Conservation (phyloP, 306 rosid species). For the Lagenaria siceraria region DNA sequence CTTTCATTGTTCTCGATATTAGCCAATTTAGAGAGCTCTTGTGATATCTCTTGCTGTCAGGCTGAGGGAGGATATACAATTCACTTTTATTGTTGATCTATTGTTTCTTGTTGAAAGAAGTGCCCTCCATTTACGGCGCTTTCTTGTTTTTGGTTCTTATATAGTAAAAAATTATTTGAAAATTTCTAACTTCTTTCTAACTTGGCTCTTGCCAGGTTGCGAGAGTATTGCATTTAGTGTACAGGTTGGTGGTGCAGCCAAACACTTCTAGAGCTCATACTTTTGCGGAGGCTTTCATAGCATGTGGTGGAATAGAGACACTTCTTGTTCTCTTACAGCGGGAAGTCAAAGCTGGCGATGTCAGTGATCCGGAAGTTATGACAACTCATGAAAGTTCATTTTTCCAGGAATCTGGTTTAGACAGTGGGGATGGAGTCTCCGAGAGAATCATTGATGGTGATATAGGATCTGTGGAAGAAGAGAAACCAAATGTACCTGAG, state of each 20-base stretch:
- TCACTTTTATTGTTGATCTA: background rate
- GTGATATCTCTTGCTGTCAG: background rate
- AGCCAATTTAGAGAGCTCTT: background rate
- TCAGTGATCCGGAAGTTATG: constrained; percentile 30
- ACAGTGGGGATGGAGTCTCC: constrained; percentile 21
- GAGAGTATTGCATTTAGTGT: constrained; percentile 79
- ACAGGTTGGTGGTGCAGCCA: constrained; percentile 89
- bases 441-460: constrained; percentile 32
- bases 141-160: background rate
- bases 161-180: background rate
- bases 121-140: background rate
- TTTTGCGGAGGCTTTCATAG: constrained; percentile 79
- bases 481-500: constrained; percentile 27
- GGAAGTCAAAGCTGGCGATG: constrained; percentile 79
- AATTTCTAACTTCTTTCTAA: background rate
- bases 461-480: constrained; percentile 23
- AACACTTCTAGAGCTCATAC: constrained; percentile 69
- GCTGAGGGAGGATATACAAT: background rate
- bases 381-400: constrained; percentile 20
- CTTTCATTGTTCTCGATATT: background rate
- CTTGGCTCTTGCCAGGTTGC: constrained; percentile 47
- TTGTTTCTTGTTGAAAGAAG: background rate
- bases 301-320: constrained; percentile 85
- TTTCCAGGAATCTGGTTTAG: constrained; percentile 20
- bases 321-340: constrained; percentile 87